Base-by-base conservation (phyloP, 768 basidiomycete species). In the Lentinula sp. region DNA sequence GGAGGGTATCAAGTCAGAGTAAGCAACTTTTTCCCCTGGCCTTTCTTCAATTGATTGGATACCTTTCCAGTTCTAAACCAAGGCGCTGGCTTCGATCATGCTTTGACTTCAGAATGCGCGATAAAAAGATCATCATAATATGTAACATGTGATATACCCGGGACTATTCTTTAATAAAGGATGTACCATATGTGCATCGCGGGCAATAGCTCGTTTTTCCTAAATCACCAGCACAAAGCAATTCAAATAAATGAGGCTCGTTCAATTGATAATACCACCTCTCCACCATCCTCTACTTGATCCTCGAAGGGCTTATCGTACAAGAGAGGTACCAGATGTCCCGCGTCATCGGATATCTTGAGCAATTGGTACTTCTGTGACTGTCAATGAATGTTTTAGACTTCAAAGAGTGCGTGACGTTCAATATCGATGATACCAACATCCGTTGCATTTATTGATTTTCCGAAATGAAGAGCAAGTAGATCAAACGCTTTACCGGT, bases 1-100 rank as follows among this genome's bases (percentile, higher is more conserved):
- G 95, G 96, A 52, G 79, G 86, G 3, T 98, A 98, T 76, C 95
- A 98, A 76, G 87, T 98, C 64, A 77, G 95, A 79, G 95, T 96
- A 71, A 74, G 93, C 82, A 20, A 20, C 46, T 48, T 48, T 39
- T 23, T 48, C 3, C 9, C 78, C 7, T 48, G 46, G 9, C 12
- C 1, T 48, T 12, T 48, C 37, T 39, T 39, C 13, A 13, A 23
- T 9, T 10, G 6, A 48, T 23, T 5, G 42, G 13, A 16, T 43
- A 7, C 23, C 12, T 18, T 18, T 48, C 18, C 46, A 48, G 46
- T 48, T 48, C 12, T 48, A 20, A 48, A 8, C 23, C 18, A 20
- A 48, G n/a, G 46, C 5, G n/a, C 16, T 43, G 37, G n/a, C 42
- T n/a, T 13, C 10, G 6, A 41, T 41, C 6, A 43, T n/a, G 13